Conservation (phyloP, 345 rosid genomes). For the Raphanus sativus region DNA sequence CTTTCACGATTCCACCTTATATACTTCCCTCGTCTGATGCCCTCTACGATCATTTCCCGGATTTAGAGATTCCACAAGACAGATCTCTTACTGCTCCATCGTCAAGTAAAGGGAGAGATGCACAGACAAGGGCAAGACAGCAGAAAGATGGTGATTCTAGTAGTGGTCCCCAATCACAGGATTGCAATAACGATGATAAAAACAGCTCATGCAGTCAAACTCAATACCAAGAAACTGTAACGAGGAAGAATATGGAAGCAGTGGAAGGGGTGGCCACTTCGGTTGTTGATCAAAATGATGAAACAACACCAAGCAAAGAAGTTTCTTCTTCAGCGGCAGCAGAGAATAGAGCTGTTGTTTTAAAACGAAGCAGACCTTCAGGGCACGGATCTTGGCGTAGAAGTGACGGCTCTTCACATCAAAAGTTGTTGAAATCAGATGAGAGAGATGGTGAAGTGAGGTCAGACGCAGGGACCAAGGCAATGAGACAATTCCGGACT, state of each 20-base stretch:
- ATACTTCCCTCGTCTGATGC: conserved; percentile 52
- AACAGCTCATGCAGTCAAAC: conserved; percentile 45
- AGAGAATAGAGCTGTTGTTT: conserved; percentile 41
- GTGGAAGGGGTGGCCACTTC: conserved; percentile 51
- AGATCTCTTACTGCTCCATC: conserved; percentile 39
- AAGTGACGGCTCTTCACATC: conserved; percentile 46
- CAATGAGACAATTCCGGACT: conserved; percentile 54
- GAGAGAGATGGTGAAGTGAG: conserved; percentile 49
- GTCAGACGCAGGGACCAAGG: conserved; percentile 53
- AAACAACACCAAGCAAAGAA: conserved; percentile 46
- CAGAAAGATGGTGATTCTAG: conserved; percentile 40
- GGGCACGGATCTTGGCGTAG: conserved; percentile 41
- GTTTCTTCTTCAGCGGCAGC: conserved; percentile 44
- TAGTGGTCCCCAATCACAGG: conserved; percentile 27
- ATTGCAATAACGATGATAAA: conserved; percentile 48
- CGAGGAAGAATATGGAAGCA: conserved; percentile 36
- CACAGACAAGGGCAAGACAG: conserved; percentile 37
- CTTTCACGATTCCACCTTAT: conserved; percentile 52
- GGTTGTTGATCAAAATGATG: conserved; percentile 47
- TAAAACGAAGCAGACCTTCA: conserved; percentile 38
- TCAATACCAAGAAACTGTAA: conserved; percentile 41
- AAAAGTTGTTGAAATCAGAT: conserved; percentile 42
- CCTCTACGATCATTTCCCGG: conserved; percentile 63
- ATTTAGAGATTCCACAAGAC: conserved; percentile 49
- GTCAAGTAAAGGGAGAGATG: conserved; percentile 41